Percentiles rank a stretch among this genome's conserved stretches.
phyloP scores from a whole-genome alignment of 345 rosid species.

The Alliaria petiolata region DNA sequence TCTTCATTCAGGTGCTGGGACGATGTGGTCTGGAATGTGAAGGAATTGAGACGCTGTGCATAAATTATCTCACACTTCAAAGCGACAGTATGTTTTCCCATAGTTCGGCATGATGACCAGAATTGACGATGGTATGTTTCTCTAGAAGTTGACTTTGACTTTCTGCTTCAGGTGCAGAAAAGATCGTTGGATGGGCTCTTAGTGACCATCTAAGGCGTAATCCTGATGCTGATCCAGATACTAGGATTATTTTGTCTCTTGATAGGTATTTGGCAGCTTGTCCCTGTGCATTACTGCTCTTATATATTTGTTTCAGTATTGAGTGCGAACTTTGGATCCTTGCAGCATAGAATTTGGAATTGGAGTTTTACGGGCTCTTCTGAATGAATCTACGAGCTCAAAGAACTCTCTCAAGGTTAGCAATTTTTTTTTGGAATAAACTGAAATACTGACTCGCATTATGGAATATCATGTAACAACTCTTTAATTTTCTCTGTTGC shows the following conservation, averaged over 20 bases:
- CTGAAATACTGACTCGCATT: neutral
- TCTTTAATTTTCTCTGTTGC: neutral
- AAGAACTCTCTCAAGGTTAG: slow-evolving; percentile 79
- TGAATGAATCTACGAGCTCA: slow-evolving; percentile 69
- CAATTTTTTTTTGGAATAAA: neutral
- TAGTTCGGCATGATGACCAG: neutral
- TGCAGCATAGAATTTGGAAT: slow-evolving; percentile 77
- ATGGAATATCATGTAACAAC: neutral
- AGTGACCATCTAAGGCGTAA: slow-evolving; percentile 76
- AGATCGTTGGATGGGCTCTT: slow-evolving; percentile 82
- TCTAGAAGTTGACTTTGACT: neutral
- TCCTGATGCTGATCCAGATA: slow-evolving; percentile 55
- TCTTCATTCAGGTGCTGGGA: slow-evolving; percentile 51
- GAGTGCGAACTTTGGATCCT: slow-evolving; percentile 23
- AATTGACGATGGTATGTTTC: neutral
- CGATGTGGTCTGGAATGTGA: slow-evolving; percentile 69
- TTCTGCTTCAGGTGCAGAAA: slow-evolving; percentile 68
- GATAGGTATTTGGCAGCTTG: slow-evolving; percentile 57
- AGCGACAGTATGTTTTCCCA: slow-evolving; percentile 57
- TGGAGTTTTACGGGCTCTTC: slow-evolving; percentile 57
- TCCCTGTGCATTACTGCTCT: neutral
- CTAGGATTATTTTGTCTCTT: slow-evolving; percentile 53
- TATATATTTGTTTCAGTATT: neutral
- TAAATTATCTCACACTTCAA: slow-evolving; percentile 71
- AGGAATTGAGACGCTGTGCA: slow-evolving; percentile 61